These are phyloP conservation scores for Metschnikowia matae DNA, from an alignment of 805 yeast species.

Conservation along the genomic window DNA sequence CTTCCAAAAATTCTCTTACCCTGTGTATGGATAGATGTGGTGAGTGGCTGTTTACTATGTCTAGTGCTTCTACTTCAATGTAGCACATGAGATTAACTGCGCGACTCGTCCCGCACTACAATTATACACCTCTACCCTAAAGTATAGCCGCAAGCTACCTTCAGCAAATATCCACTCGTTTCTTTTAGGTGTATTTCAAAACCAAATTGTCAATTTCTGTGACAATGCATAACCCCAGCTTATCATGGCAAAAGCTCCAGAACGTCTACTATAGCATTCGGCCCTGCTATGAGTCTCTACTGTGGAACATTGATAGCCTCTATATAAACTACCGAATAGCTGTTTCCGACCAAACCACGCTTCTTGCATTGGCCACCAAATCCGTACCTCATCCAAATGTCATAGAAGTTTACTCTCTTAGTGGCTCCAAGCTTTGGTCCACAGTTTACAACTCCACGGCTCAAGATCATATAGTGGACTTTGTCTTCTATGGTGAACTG, in stretches of 20 bases:
- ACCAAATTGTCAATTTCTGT: not conserved
- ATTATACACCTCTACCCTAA: not conserved
- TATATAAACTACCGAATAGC: conserved; percentile 41
- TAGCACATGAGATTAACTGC: too few species aligned
- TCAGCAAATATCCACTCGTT: not conserved
- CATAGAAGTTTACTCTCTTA: conserved; percentile 34
- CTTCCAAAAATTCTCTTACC: too few species aligned
- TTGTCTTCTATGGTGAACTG: conserved; percentile 49
- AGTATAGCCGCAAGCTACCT: not conserved
- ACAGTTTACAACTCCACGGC: conserved; percentile 40
- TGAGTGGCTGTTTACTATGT: too few species aligned
- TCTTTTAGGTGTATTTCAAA: not conserved
- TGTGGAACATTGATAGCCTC: conserved; percentile 45
- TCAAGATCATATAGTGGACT: conserved; percentile 49
- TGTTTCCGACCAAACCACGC: conserved; percentile 50
- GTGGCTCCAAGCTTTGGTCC: conserved; percentile 34
- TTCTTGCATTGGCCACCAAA: conserved; percentile 48
- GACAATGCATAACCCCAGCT: conserved; percentile 34
- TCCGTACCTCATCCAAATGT: conserved; percentile 32
- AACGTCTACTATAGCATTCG: conserved; percentile 64
- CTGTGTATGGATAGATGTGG: too few species aligned
- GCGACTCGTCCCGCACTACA: not conserved
- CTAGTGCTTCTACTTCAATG: too few species aligned
- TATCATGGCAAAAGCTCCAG: conserved; percentile 75
- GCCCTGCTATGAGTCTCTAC: conserved; percentile 49